Percentiles rank a stretch among this genome's conserved stretches.
Evolutionary conservation across 768 basidiomycete genomes (phyloP).

Genomic region (Hygrophoropsis aurantiaca): DNA sequence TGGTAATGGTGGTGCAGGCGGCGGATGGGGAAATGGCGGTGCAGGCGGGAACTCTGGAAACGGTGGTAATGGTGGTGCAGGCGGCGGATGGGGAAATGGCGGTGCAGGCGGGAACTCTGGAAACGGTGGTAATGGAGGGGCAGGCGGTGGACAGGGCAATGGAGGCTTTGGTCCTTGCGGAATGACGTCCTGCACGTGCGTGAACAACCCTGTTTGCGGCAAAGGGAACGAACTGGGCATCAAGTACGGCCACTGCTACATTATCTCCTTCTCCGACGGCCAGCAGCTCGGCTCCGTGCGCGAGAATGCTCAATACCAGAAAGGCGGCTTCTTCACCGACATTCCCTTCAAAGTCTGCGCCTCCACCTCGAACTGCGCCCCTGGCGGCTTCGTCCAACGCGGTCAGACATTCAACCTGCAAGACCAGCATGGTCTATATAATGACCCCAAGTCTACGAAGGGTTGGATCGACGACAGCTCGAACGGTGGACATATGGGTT

Average conservation of each 20-base stretch:
- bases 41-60: too few species aligned
- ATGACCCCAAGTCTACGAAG: too few species aligned
- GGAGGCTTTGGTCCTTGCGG: too few species aligned
- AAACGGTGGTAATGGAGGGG: too few species aligned
- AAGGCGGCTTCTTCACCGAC: neutral
- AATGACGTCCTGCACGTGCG: slow-evolving; percentile 6
- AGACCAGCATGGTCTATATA: neutral
- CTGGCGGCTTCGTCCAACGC: neutral
- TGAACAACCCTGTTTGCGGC: neutral
- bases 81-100: too few species aligned
- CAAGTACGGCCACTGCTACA: slow-evolving; percentile 1
- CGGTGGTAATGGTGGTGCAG: too few species aligned
- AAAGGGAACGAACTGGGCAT: neutral
- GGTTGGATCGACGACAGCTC: too few species aligned
- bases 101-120: too few species aligned
- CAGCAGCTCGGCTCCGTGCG: neutral
- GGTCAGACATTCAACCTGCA: neutral
- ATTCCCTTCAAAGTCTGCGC: slow-evolving; percentile 1
- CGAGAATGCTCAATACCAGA: neutral
- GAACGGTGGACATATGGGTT: neutral
- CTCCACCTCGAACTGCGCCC: neutral
- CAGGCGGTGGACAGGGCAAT: too few species aligned
- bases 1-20: too few species aligned
- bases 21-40: too few species aligned
- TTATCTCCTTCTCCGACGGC: slow-evolving; percentile 2